Evolutionary conservation across 2,329 filamentous ascomycete species (phyloP), one percentile per base, ranked within the genome.

Genomic region (Alternaria sp.): DNA sequence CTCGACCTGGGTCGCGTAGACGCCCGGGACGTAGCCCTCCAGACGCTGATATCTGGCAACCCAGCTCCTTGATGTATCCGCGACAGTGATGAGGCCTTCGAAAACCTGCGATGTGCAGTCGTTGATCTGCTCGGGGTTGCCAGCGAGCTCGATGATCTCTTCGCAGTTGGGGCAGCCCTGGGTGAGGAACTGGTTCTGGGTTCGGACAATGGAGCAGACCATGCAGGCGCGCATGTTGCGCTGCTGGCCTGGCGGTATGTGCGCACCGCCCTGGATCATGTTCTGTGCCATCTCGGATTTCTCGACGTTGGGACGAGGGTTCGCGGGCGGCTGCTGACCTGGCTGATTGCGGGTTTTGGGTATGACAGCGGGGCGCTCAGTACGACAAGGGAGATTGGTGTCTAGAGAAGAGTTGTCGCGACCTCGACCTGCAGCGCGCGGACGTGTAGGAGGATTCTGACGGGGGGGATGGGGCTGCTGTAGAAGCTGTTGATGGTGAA

Each of bases 141-240:
- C 90, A 68, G 88, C 87, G 65, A 98, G 90, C 80, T 93, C 90
- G 62, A 99, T 90, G 80, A 97, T 92, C 54, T 92, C 89, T 78
- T 97, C 95, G 86, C 96, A 99, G 85, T 99, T 99, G 66, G 96
- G 96, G 79, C 96, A 99, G 71, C 96, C 96, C 77, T 92, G 87
- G 74, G 89, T 88, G 74, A 90, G 86, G 86, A 99, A 99, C 80
- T 92, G 91, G 70, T 86, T 86, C 76, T 90, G 89, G 65, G 92
- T 90, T 85, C 95, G 93, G 69, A 98, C 93, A 78, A 98, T 91
- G 58, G 93, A 95, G 88, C 96, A 99, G 72, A 98, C 93, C 93
- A 99, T 97, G 86, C 96, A 99, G 76, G 96, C 96, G 82, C 96
- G 94, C 71, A 97, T 88, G 79, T 92, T 90, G 82, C 94, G 92